These are phyloP conservation scores for Glycyrrhiza uralensis DNA, from an alignment of 306 rosid genomes.

Conservation along the genomic window DNA sequence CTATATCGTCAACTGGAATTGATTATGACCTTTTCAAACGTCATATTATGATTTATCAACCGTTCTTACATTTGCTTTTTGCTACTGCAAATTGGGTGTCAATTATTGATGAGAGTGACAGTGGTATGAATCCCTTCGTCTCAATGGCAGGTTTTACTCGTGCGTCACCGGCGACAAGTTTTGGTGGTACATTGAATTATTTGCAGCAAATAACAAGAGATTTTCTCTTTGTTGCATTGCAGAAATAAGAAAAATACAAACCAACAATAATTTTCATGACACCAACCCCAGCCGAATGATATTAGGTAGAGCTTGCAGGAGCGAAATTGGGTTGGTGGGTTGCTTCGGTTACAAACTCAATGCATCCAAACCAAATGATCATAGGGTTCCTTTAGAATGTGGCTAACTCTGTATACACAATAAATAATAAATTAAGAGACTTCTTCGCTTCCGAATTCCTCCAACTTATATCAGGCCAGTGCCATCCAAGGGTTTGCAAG, in stretches of 20 bases:
- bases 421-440: neutral
- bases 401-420: constrained; percentile 21
- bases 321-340: constrained; percentile 39
- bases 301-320: constrained; percentile 31
- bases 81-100: neutral
- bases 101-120: constrained; percentile 30
- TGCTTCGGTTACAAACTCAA: constrained; percentile 34
- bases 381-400: constrained; percentile 37
- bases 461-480: neutral
- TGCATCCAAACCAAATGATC: constrained; percentile 2
- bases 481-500: neutral
- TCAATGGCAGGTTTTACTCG: constrained; percentile 23
- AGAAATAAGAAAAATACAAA: constrained; percentile 5
- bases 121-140: neutral
- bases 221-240: neutral
- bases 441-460: constrained; percentile 14
- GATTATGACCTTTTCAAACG: neutral
- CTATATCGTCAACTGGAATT: neutral
- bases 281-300: constrained; percentile 15
- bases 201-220: constrained; percentile 19
- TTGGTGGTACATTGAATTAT: constrained; percentile 20
- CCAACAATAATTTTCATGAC: neutral
- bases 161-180: constrained; percentile 26
- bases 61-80: neutral
- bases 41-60: neutral